Evolutionary conservation across 2,329 filamentous ascomycete species (phyloP), one percentile per base, ranked within the genome.

Genomic region (Xylariomycetidae sp.): DNA sequence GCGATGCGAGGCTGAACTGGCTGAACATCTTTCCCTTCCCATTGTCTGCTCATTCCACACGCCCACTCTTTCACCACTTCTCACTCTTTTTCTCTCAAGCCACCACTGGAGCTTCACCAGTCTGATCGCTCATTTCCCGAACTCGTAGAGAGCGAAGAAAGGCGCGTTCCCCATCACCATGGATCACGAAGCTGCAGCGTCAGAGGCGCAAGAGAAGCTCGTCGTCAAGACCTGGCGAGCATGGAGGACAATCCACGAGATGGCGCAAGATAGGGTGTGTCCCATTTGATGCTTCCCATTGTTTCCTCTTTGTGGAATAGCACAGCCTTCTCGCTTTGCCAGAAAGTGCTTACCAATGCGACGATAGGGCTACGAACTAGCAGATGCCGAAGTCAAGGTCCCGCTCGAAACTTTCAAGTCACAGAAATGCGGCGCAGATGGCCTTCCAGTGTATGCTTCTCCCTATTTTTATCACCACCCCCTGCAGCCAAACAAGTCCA

Each of bases 161-260:
- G 32, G 30, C 35, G 27, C 23, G 34, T 11, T 25, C 31, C 54
- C 56, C 50, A 60, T 40, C 27, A 62, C 69, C 57, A 63, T 67
- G 33, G 69, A 70, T 36, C 62, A 70, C 27, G 65, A 49, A 22
- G 46, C 37, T 20, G 32, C 46, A 34, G 53, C 50, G 39, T 42
- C 52, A 15, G 58, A 61, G 42, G 54, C 64, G 44, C 70, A 69
- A 59, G 61, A 66, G 46, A 72, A 72, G 58, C 66, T 69, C 61
- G 61, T 72, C 30, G 67, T 74, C 53, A 80, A 85, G 57, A 78
- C 96, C 49, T 98, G 92, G 90, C 85, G 90, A 62, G 88, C 89
- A 51, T 94, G 87, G 79, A 80, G 81, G 63, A 98, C 92, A 7
- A 81, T 88, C 30, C 88, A 94, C 63, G 87, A 98, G 72, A 94